phyloP scores from a whole-genome alignment of 768 basidiomycete genomes.

The Mycena chlorophos region DNA sequence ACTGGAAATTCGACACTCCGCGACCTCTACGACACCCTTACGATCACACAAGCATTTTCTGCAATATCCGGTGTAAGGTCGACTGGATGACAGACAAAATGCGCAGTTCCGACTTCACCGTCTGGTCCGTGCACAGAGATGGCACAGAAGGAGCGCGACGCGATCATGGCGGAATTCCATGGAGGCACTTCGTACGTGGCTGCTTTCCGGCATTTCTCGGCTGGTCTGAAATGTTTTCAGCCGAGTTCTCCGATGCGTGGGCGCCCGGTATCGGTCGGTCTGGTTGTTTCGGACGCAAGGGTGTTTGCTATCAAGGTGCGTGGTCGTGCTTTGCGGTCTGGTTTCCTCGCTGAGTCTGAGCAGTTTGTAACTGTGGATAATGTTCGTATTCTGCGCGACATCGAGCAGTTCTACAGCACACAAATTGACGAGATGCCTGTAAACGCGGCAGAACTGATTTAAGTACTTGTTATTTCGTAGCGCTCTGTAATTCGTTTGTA shows the following conservation, averaged over 20 bases:
- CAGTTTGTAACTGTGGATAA: conserved; percentile 95
- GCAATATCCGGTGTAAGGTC: conserved; percentile 97
- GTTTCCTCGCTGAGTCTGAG: conserved; percentile 20
- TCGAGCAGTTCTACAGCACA: conserved; percentile 96
- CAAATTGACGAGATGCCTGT: conserved; percentile 99
- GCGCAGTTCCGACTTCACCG: conserved; percentile 94
- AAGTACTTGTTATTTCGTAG: conserved; percentile 29
- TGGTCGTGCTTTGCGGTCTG: conserved; percentile 14
- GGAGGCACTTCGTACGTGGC: background rate
- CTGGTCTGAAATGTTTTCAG: conserved; percentile 37
- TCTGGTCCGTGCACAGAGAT: conserved; percentile 75
- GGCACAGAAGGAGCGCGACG: conserved; percentile 91
- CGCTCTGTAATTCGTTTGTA: conserved; percentile 22
- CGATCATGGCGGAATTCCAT: conserved; percentile 94
- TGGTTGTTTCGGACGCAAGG: conserved; percentile 98
- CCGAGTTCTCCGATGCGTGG: conserved; percentile 94
- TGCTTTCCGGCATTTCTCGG: background rate
- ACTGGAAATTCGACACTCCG: conserved; percentile 98
- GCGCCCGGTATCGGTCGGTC: conserved; percentile 98
- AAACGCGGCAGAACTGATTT: conserved; percentile 96
- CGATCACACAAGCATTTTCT: conserved; percentile 95
- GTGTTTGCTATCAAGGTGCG: conserved; percentile 98
- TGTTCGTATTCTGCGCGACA: conserved; percentile 94
- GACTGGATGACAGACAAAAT: conserved; percentile 99
- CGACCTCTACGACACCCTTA: conserved; percentile 99